Evolutionary conservation across 192 early-diverging fungal species (phyloP).

Genomic region (Coemansia sp.): DNA sequence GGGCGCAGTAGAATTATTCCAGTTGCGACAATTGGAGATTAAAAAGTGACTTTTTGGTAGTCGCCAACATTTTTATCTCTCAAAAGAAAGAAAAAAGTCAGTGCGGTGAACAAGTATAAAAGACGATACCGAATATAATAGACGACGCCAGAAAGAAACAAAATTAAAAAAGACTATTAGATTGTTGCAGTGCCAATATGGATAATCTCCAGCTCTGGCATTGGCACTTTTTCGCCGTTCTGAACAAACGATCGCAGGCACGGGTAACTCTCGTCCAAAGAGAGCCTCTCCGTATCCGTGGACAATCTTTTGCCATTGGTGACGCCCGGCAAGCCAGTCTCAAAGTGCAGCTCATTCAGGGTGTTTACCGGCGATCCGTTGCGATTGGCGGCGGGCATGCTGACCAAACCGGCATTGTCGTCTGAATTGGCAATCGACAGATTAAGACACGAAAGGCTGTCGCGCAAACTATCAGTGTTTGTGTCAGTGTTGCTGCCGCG

Average conservation of each 20-base stretch:
- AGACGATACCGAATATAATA: too few relatives aligned
- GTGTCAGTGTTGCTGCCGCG: slow-evolving; percentile 8
- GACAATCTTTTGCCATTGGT: slow-evolving; percentile 7
- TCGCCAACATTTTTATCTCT: too few relatives aligned
- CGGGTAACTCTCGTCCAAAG: slow-evolving; percentile 22
- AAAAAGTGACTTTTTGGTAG: not conserved
- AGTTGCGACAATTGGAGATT: too few relatives aligned
- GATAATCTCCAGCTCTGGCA: slow-evolving; percentile 41
- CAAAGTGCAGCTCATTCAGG: slow-evolving; percentile 45
- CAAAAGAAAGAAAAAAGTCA: too few relatives aligned
- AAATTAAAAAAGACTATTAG: not conserved
- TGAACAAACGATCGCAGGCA: slow-evolving; percentile 44
- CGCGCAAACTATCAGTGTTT: slow-evolving; percentile 28
- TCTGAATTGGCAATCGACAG: slow-evolving; percentile 42
- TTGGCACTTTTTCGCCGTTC: slow-evolving; percentile 44
- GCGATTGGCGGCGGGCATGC: not conserved
- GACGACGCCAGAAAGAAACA: not conserved
- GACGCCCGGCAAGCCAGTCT: not conserved
- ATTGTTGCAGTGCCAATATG: slow-evolving; percentile 33
- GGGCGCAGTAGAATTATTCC: too few relatives aligned
- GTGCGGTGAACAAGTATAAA: too few relatives aligned
- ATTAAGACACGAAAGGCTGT: slow-evolving; percentile 43
- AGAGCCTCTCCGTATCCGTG: not conserved
- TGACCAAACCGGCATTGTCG: not conserved
- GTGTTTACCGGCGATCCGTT: slow-evolving; percentile 47